Base-by-base conservation (phyloP, 2,329 filamentous ascomycete species). In the Teratosphaeriaceae sp. region DNA sequence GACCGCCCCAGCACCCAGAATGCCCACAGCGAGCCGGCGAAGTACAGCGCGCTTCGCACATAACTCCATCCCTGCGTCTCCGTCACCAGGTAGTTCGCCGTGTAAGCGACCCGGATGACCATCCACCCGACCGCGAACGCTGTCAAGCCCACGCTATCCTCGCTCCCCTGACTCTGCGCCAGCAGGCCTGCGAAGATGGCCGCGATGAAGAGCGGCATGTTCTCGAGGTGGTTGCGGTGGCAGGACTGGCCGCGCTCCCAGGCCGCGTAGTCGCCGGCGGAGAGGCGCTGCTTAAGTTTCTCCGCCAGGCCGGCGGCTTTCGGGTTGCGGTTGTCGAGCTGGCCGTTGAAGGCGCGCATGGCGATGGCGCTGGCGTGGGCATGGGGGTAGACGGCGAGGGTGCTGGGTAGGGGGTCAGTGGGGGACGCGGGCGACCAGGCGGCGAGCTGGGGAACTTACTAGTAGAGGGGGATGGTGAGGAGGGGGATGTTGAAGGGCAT, bases 201-300 rank as follows among this genome's bases (percentile, higher is more conserved):
- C 1, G 67, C 61, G 8, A 66, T 53, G 46, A 71, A 73, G 7
- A 73, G 47, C 1, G 70, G 66, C 42, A 73, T 56, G 40, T 66
- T 70, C 57, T 74, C 70, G 47, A 72, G 59, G 21, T 64, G 63
- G 50, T 73, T 73, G 21, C 63, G 58, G 47, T 72, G 68, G 24
- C 68, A 71, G 4, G 66, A 61, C 45, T 69, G 63, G 18, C 65
- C 60, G 30, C 71, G 67, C 55, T 73, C 69, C 40, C 63, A 73
- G 6, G 55, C 60, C 11, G 61, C 65, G 47, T 64, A 70, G 4
- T 54, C 57, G 12, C 62, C 58, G 1, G 63, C 49, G 8, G 63
- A 53, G 2, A 70, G 58, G 4, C 56, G 53, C 37, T 66, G 60
- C 44, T 64, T 62, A 39, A 73, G 52, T 5, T 52, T 53, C 20